These are phyloP conservation scores for Phlyctochytrium arcticum DNA, from an alignment of 192 early-diverging fungal species.

Conservation along the genomic window DNA sequence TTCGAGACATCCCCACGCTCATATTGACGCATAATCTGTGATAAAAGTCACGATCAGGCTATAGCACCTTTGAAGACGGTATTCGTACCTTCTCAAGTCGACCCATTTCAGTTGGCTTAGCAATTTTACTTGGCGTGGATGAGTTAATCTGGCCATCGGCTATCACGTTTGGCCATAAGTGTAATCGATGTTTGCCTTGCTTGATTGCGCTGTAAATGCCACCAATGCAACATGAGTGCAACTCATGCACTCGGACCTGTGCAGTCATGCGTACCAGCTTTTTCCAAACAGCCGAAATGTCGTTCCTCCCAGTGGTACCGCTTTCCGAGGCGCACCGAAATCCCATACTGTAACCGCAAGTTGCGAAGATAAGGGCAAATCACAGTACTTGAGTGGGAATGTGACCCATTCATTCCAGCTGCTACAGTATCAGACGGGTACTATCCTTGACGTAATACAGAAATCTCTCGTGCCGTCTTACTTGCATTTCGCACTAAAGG, in stretches of 20 bases:
- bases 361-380: conserved; percentile 70
- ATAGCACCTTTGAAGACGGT: conserved; percentile 6
- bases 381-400: conserved; percentile 82
- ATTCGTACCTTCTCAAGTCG: conserved; percentile 73
- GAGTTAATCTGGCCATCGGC: conserved; percentile 59
- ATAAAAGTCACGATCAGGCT: not conserved
- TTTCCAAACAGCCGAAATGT: conserved; percentile 79
- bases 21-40: conserved; percentile 65
- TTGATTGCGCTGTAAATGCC: conserved; percentile 61
- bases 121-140: conserved; percentile 51
- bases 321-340: conserved; percentile 67
- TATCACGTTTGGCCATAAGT: conserved; percentile 61
- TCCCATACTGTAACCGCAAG: conserved; percentile 79
- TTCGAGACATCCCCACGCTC: conserved; percentile 83
- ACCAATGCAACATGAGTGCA: no score
- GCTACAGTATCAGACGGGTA: not conserved
- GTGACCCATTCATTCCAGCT: conserved; percentile 94
- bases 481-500: conserved; percentile 60
- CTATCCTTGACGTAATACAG: not conserved
- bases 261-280: conserved; percentile 50
- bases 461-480: conserved; percentile 7
- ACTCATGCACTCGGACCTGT: no score
- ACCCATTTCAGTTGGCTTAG: conserved; percentile 68
- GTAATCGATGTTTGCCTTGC: conserved; percentile 79
- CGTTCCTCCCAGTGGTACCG: conserved; percentile 69